These are phyloP conservation scores for Naganishia vaughanmartiniae DNA, from an alignment of 768 basidiomycete genomes.

Conservation along the genomic window DNA sequence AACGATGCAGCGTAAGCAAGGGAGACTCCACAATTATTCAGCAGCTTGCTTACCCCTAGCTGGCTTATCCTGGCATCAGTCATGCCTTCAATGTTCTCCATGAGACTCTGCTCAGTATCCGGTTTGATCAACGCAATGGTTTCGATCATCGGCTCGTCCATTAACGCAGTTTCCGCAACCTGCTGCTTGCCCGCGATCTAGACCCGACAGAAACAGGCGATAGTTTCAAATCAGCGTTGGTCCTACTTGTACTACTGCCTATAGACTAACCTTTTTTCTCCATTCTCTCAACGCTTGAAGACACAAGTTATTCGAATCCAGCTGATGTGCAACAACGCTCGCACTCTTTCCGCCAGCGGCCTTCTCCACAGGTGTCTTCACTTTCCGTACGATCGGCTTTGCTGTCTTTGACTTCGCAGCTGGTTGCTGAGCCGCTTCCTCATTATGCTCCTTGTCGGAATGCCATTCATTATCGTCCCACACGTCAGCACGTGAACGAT, in stretches of 20 bases:
- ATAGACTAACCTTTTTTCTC: slow-evolving; percentile 34
- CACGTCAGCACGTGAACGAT: slow-evolving; percentile 44
- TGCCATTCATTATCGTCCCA: slow-evolving; percentile 39
- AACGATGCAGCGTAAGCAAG: not conserved
- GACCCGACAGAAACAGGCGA: slow-evolving; percentile 4
- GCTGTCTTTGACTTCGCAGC: slow-evolving; percentile 34
- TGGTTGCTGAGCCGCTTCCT: slow-evolving; percentile 25
- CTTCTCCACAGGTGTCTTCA: not conserved
- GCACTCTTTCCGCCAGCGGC: not conserved
- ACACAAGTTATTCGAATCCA: slow-evolving; percentile 37
- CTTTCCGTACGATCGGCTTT: not conserved
- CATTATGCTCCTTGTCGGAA: slow-evolving; percentile 36
- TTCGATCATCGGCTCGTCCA: slow-evolving; percentile 41
- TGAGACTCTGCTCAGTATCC: slow-evolving; percentile 35
- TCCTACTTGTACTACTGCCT: not conserved
- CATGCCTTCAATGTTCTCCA: slow-evolving; percentile 38
- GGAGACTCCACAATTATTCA: too few species aligned
- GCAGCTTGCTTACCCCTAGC: not conserved
- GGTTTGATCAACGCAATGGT: slow-evolving; percentile 45
- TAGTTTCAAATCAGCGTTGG: not conserved
- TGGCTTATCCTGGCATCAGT: slow-evolving; percentile 39
- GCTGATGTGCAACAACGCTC: not conserved
- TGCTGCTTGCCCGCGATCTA: slow-evolving; percentile 34
- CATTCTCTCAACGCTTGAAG: slow-evolving; percentile 36
- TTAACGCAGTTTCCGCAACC: slow-evolving; percentile 32